A percentile compares a stretch with the other conserved stretches of the same genome.
Conservation (phyloP, 2,329 filamentous ascomycete species). For the Trichoderma gracile region DNA sequence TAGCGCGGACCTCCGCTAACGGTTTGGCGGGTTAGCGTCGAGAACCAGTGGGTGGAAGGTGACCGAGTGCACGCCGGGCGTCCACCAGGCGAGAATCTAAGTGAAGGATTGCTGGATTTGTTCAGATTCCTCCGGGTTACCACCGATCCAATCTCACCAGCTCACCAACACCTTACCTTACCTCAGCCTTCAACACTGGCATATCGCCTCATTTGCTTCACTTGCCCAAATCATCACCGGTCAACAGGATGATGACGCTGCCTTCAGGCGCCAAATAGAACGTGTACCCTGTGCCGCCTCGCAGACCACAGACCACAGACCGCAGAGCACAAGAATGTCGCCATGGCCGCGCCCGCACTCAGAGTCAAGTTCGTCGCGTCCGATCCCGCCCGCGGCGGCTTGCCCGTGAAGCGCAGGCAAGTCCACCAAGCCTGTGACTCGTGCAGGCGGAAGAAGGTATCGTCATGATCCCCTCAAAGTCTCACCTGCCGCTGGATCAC, state of each 20-base stretch:
- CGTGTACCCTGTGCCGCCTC: neutral
- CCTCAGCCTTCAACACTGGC: neutral
- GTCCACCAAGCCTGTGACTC: slow-evolving; percentile 58
- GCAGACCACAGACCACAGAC: neutral
- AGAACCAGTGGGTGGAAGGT: too few relatives aligned
- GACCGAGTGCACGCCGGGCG: neutral
- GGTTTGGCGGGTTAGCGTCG: neutral
- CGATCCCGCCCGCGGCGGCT: slow-evolving; percentile 49
- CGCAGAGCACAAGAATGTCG: slow-evolving; percentile 24
- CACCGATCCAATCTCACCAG: neutral
- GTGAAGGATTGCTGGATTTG: too few relatives aligned
- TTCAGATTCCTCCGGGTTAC: neutral
- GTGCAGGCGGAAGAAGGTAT: slow-evolving; percentile 58
- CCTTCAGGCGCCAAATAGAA: neutral
- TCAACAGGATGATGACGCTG: slow-evolving; percentile 14
- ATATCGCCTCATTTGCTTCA: neutral
- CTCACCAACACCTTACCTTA: too few relatives aligned
- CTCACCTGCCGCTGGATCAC: neutral
- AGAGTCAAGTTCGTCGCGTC: slow-evolving; percentile 59
- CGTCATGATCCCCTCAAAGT: neutral
- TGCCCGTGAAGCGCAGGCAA: slow-evolving; percentile 61
- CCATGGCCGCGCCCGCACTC: slow-evolving; percentile 30
- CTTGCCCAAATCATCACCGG: too few relatives aligned
- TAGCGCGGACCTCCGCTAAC: slow-evolving; percentile 2
- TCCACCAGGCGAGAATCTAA: too few relatives aligned